phyloP scores from a whole-genome alignment of 257 asterid species.

The Ajuga chamaepitys region DNA sequence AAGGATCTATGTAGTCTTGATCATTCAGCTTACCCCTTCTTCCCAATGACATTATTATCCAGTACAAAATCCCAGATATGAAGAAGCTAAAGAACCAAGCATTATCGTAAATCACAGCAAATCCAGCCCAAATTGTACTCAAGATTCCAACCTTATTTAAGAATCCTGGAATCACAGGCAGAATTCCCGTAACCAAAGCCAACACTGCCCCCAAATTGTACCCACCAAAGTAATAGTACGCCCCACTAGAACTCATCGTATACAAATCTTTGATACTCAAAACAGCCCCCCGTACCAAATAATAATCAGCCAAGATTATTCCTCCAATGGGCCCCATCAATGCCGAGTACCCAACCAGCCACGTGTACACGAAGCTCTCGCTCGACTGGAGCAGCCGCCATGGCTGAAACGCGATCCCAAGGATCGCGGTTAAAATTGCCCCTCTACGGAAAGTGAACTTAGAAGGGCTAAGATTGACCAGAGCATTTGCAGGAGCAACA shows the following conservation, averaged over 20 bases:
- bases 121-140: slow-evolving; percentile 24
- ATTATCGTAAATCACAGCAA: slow-evolving; percentile 45
- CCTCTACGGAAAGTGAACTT: slow-evolving; percentile 62
- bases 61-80: slow-evolving; percentile 54
- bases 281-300: slow-evolving; percentile 31
- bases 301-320: slow-evolving; percentile 61
- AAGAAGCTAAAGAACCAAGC: slow-evolving; percentile 91
- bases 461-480: slow-evolving; percentile 74
- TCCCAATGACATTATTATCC: slow-evolving; percentile 30
- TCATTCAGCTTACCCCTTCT: slow-evolving; percentile 15
- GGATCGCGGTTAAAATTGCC: slow-evolving; percentile 58
- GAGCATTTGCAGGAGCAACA: slow-evolving; percentile 89
- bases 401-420: slow-evolving; percentile 80
- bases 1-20: slow-evolving; percentile 20
- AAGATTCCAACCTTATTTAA: slow-evolving; percentile 61
- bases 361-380: slow-evolving; percentile 84
- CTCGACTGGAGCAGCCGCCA: slow-evolving; percentile 85
- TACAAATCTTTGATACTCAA: slow-evolving; percentile 48
- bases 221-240: slow-evolving; percentile 60
- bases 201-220: slow-evolving; percentile 52
- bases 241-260: slow-evolving; percentile 47
- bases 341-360: slow-evolving; percentile 88
- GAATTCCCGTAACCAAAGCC: slow-evolving; percentile 55
- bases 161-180: slow-evolving; percentile 91
- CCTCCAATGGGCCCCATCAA: slow-evolving; percentile 80